Evolutionary conservation across 2,329 filamentous ascomycete genomes (phyloP).

Genomic region (Colletotrichum phormii): DNA sequence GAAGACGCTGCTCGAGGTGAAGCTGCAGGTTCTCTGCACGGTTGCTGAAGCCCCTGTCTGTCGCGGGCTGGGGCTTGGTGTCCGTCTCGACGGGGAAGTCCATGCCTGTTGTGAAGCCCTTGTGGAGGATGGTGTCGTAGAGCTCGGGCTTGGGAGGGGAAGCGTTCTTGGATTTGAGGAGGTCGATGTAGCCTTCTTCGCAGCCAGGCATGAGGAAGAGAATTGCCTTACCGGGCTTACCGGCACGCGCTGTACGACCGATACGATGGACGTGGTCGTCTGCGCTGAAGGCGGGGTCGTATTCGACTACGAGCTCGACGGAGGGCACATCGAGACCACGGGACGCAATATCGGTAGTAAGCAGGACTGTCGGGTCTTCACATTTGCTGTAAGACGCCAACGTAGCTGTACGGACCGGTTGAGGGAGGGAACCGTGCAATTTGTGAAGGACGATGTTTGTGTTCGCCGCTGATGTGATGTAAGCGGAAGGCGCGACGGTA

Average conservation of each 20-base stretch:
- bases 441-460: conserved; percentile 80
- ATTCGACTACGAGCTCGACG: conserved; percentile 94
- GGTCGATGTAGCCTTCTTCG: conserved; percentile 89
- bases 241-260: conserved; percentile 93
- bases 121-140: conserved; percentile 70
- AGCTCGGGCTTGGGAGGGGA: conserved; percentile 61
- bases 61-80: conserved; percentile 52
- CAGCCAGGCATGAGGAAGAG: conserved; percentile 92
- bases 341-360: conserved; percentile 96
- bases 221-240: conserved; percentile 85
- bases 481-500: conserved; percentile 76
- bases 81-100: conserved; percentile 79
- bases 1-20: conserved; percentile 69
- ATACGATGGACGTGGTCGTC: conserved; percentile 96
- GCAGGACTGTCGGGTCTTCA: conserved; percentile 81
- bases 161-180: conserved; percentile 65
- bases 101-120: conserved; percentile 71
- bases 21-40: conserved; percentile 69
- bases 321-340: conserved; percentile 95
- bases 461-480: conserved; percentile 81
- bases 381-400: conserved; percentile 82
- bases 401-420: conserved; percentile 88
- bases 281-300: conserved; percentile 93
- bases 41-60: conserved; percentile 56
- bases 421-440: conserved; percentile 91